Conservation (phyloP, 2,329 filamentous ascomycete species). For the Sporothrix phasma region DNA sequence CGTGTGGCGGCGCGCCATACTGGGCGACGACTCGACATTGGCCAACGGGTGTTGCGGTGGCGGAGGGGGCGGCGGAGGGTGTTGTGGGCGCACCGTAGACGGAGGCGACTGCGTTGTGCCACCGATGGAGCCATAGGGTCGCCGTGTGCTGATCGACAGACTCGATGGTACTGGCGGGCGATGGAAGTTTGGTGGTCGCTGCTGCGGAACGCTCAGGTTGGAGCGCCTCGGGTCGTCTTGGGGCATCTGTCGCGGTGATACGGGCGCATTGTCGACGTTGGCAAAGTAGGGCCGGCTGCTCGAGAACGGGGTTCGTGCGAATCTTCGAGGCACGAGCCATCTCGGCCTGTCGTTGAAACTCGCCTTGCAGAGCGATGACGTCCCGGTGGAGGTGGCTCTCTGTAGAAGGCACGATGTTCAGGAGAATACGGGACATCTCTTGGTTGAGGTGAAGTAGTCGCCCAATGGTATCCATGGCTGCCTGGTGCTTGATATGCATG, state of each 20-base stretch:
- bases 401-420: slow-evolving; percentile 61
- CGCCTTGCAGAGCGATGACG: slow-evolving; percentile 46
- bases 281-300: slow-evolving; percentile 58
- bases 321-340: slow-evolving; percentile 49
- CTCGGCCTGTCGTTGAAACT: slow-evolving; percentile 53
- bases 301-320: slow-evolving; percentile 57
- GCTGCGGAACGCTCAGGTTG: slow-evolving; percentile 53
- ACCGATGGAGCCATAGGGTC: slow-evolving; percentile 81
- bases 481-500: slow-evolving; percentile 71
- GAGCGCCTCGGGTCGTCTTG: slow-evolving; percentile 72
- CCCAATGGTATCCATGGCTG: slow-evolving; percentile 68
- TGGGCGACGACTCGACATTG: slow-evolving; percentile 53
- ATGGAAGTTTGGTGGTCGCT: slow-evolving; percentile 54
- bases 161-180: slow-evolving; percentile 74
- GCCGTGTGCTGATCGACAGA: slow-evolving; percentile 62
- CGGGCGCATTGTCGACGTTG: slow-evolving; percentile 61
- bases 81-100: slow-evolving; percentile 57
- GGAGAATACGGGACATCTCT: slow-evolving; percentile 67
- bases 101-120: slow-evolving; percentile 61
- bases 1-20: slow-evolving; percentile 75
- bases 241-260: slow-evolving; percentile 79
- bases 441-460: slow-evolving; percentile 68
- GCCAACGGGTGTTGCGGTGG: slow-evolving; percentile 30
- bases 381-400: slow-evolving; percentile 75
- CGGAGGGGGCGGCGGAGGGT: slow-evolving; percentile 46